Evolutionary conservation across 768 basidiomycete species (phyloP), one percentile per base, ranked within the genome.

Genomic region (Russula compacta): DNA sequence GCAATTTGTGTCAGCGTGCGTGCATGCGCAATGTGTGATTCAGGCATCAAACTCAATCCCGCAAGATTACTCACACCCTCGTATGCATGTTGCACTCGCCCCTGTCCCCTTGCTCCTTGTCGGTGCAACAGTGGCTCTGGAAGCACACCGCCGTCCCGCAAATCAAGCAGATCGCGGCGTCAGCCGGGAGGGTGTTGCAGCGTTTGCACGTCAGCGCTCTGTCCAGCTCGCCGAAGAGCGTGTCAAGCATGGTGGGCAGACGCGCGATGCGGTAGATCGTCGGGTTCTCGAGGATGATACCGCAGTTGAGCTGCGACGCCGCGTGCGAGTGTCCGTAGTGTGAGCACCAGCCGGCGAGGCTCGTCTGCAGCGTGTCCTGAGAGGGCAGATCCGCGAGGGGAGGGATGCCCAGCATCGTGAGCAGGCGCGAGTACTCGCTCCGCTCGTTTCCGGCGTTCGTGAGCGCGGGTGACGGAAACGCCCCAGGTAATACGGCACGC

Each of bases 1-100:
- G 2, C 36, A n/a, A 32, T 14, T 21, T 46, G 15, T n/a, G 44
- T 50, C 21, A 44, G n/a, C 50, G 11, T 40, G 24, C 24, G 42
- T 24, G 12, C 11, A 55, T 29, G 24, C 24, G 24, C 24, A 29
- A 29, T 29, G 14, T 14, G n/a, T 19, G 17, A 35, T 11, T 47
- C 58, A 47, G 32, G 35, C 53, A 46, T 51, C 58, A 47, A 44
- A 17, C n/a, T n/a, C n/a, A n/a, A n/a, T n/a, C n/a, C 12, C 21
- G 33, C 10, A 32, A 47, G 56, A 46, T 9, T 9, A 46, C 43
- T 21, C 48, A 62, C 95, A 91, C 88, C 80, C 93, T 80, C 53
- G 87, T 90, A 70, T 98, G 97, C 79, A 89, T 83, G 71, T 98
- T 99, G 71, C 95, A 98, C 69, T 99, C 95, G 33, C 95, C 97